Conservation (phyloP, 257 asterid genomes). For the Thymus mandschuricus region DNA sequence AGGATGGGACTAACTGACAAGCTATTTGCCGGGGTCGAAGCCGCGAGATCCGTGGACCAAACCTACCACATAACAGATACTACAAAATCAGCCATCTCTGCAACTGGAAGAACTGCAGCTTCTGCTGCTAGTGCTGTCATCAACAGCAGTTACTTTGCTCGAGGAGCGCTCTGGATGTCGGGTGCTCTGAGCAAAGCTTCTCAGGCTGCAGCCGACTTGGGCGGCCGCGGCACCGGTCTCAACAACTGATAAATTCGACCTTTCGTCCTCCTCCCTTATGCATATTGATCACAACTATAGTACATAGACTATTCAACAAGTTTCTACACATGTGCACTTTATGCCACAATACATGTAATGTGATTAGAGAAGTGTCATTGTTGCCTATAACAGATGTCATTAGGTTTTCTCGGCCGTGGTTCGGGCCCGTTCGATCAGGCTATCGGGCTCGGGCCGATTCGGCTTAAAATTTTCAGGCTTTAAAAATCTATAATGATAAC, state of each 20-base stretch:
- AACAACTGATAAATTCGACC: slow-evolving; percentile 35
- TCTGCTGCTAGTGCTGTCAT: slow-evolving; percentile 81
- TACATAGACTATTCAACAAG: background rate
- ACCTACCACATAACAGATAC: slow-evolving; percentile 62
- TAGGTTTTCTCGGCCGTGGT: too few species aligned
- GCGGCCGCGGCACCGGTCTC: slow-evolving; percentile 43
- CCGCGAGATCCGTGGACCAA: slow-evolving; percentile 62
- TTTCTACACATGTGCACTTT: too few species aligned
- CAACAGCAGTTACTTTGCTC: slow-evolving; percentile 76
- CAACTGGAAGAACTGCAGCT: slow-evolving; percentile 76
- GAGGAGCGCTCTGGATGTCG: slow-evolving; percentile 88
- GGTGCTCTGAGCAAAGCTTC: slow-evolving; percentile 81
- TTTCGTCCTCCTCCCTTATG: background rate
- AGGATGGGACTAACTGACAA: slow-evolving; percentile 80
- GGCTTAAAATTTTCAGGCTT: too few species aligned
- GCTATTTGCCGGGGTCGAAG: slow-evolving; percentile 81
- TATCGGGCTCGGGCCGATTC: too few species aligned
- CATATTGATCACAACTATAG: background rate
- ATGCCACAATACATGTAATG: too few species aligned
- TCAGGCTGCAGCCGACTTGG: slow-evolving; percentile 79
- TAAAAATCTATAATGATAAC: too few species aligned
- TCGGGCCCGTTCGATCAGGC: too few species aligned
- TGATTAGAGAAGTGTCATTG: too few species aligned
- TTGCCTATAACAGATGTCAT: too few species aligned
- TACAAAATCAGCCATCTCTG: slow-evolving; percentile 78